Conservation (phyloP, 2,329 filamentous ascomycete species). For the Exophiala oligosperma region DNA sequence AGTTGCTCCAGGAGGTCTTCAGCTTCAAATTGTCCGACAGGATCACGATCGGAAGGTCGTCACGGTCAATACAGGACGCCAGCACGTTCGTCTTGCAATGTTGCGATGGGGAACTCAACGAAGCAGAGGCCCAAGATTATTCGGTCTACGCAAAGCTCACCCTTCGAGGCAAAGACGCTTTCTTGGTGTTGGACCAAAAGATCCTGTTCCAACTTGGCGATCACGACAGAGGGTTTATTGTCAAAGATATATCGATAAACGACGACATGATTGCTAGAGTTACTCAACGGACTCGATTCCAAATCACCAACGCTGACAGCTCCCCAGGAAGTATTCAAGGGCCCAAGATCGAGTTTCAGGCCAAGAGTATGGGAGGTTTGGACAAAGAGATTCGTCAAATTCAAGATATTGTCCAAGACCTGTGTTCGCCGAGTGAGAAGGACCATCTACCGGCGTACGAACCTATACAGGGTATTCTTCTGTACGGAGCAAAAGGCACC, state of each 20-base stretch:
- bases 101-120: constrained; percentile 7
- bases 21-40: constrained; percentile 71
- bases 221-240: constrained; percentile 35
- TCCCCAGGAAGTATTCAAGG: neutral
- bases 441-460: constrained; percentile 9
- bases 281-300: constrained; percentile 15
- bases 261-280: constrained; percentile 19
- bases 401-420: constrained; percentile 18
- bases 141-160: constrained; percentile 55
- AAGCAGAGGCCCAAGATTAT: constrained; percentile 46
- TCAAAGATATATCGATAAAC: constrained; percentile 14
- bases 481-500: constrained; percentile 80
- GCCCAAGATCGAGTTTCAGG: constrained; percentile 14
- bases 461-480: constrained; percentile 61
- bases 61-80: constrained; percentile 54
- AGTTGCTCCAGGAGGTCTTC: constrained; percentile 70
- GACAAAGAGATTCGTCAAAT: constrained; percentile 18
- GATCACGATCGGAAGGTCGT: constrained; percentile 60
- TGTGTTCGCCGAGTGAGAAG: constrained; percentile 13
- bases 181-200: constrained; percentile 29
- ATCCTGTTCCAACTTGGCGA: constrained; percentile 10
- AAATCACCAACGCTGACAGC: constrained; percentile 1
- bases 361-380: constrained; percentile 22
- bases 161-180: constrained; percentile 39
- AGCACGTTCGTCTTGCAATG: constrained; percentile 57